Evolutionary conservation across 2,329 filamentous ascomycete genomes (phyloP), one percentile per base, ranked within the genome.

Genomic region (Talaromyces albobiverticillius): DNA sequence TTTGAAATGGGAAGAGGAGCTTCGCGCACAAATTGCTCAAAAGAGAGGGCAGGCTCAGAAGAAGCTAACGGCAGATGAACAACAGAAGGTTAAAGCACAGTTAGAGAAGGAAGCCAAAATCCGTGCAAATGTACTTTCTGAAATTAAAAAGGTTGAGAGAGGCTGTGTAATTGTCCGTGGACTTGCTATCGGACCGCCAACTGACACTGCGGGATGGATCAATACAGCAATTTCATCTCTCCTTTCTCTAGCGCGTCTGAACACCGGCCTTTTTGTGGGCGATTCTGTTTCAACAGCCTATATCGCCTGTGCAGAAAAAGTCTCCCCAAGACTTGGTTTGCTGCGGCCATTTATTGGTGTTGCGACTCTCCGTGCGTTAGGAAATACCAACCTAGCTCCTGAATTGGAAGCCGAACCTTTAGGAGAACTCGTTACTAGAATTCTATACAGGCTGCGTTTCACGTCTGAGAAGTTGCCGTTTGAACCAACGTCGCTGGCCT

Each of bases 1-100:
- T 1, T 73, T 96, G 38, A 96, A 96, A 71, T 99, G 95, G 94
- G 94, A 99, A 71, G 88, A 93, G 68, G 94, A 99, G 60, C 79
- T 99, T 7, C 82, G 92, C 54, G 81, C 84, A 36, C 90, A 96
- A 63, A 74, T 99, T 38, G 91, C 92, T n/a, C 82, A 89, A 67
- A 99, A 97, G 77, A 96, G 93, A 71, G 93, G 93, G 1, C 70
- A 75, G 43, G 84, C 89, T 57, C 85, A 90, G 63, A 93, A 91
- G 76, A 99, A 96, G 73, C 83, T 97, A 9, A 94, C 90, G 0
- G 75, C 89, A 0, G 94, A 97, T 32, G 93, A 99, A 65, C 87
- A 87, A 61, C 83, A 87, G 26, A 97, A 96, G 71, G 89, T 97
- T 54, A 93, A 94, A 50, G 87, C 89, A 6, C 94, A 99, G 65